Evolutionary conservation across 1,284 basidiomycete genomes (phyloP), one percentile per base, ranked within the genome.

Genomic region (Fomitiporia mediterranea): DNA sequence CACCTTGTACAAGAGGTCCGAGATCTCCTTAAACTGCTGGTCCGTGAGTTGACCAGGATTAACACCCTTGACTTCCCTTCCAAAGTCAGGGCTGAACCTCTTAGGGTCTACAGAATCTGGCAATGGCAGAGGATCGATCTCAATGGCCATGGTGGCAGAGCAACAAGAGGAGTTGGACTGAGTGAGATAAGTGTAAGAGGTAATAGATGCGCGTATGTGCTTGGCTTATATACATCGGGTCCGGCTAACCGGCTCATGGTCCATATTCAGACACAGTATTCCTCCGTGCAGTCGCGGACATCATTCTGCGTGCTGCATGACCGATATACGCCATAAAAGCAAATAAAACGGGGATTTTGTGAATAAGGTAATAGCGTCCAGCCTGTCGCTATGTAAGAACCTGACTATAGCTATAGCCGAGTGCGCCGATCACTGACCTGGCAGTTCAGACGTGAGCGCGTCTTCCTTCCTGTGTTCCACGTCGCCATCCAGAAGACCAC

Each of bases 1-100:
- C 8, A 56, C 86, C 76, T 83, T 83, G 74, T 89, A 89, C 52
- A 90, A 71, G 17, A 81, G 79, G 21, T 83, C 72, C 59, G 79
- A 69, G 59, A 89, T 72, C 68, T 86, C 75, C 23, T 77, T 68
- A 63, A 86, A 80, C 64, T 84, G 70, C 25, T 76, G 75, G n/a
- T 73, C 67, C 3, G 74, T 74, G 55, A 84, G 72, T n/a, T 70
- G 70, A 0, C 76, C 81, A 2, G 84, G 83, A 63, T 84, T 70
- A 53, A 83, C 72, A 11, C 82, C 84, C 54, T 74, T 76, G 39
- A 89, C 84, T 66, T 83, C 74, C 38, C 84, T 74, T 4, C 86
- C 87, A 70, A 89, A 87, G 56, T 80, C 70, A 27, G 66, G 63
- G 21, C 32, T 51, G 64, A 89, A 83, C 67, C 77, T 77, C 28